These are phyloP conservation scores for Corallochytrium limacisporum DNA, from an alignment of 78 protist species.

Conservation along the genomic window DNA sequence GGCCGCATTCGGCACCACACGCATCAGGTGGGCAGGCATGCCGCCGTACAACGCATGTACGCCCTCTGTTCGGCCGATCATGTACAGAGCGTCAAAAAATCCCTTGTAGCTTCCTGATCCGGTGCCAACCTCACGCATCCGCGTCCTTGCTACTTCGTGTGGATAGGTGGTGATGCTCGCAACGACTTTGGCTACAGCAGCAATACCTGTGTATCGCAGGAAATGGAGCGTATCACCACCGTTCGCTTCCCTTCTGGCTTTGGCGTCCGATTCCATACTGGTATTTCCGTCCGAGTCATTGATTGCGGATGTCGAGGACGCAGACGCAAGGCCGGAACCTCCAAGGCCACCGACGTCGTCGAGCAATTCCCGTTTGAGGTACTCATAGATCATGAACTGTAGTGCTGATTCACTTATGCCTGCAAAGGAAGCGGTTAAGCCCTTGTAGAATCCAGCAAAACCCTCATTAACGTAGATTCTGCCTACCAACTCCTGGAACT, in stretches of 20 bases:
- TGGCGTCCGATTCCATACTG: neutral
- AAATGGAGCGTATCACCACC: no score
- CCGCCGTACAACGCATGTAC: conserved; percentile 11
- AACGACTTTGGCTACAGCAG: neutral
- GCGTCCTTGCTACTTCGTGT: no score
- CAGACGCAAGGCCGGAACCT: no score
- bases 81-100: neutral
- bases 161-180: conserved; percentile 18
- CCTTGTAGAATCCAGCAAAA: conserved; percentile 18
- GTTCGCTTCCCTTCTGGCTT: neutral
- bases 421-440: conserved; percentile 3
- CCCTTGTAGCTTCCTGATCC: neutral
- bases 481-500: neutral
- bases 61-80: conserved; percentile 12
- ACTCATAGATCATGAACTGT: conserved; percentile 33
- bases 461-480: neutral
- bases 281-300: neutral
- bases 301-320: neutral
- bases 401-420: conserved; percentile 1
- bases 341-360: no score
- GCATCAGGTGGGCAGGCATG: conserved; percentile 18
- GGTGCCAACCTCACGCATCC: no score
- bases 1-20: conserved; percentile 41
- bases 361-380: no score
- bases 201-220: no score